Evolutionary conservation across 1,284 basidiomycete species (phyloP).

Genomic region (Papiliotrema fonsecae): DNA sequence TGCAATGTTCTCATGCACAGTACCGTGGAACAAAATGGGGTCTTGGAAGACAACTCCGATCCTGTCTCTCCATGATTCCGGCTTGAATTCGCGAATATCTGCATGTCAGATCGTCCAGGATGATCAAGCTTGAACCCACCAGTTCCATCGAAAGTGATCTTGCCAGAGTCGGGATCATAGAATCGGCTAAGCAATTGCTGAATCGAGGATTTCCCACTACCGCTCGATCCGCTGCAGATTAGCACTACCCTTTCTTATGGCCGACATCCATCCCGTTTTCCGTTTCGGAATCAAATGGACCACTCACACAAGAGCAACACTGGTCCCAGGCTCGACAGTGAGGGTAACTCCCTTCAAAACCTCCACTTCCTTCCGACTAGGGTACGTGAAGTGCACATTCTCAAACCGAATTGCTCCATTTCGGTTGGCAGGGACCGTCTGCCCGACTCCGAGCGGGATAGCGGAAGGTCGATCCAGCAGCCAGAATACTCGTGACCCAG

Average conservation of each 20-base stretch:
- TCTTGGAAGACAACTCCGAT: slow-evolving; percentile 84
- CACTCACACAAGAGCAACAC: slow-evolving; percentile 86
- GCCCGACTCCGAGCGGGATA: slow-evolving; percentile 63
- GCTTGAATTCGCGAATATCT: slow-evolving; percentile 79
- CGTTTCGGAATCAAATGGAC: no score
- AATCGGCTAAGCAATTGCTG: slow-evolving; percentile 84
- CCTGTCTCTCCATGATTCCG: slow-evolving; percentile 75
- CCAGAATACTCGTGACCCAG: slow-evolving; percentile 87
- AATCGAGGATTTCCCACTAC: slow-evolving; percentile 86
- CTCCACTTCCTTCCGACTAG: slow-evolving; percentile 68
- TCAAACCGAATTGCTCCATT: slow-evolving; percentile 72
- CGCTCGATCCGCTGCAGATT: slow-evolving; percentile 69
- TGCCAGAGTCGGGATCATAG: slow-evolving; percentile 83
- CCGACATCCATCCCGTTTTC: no score
- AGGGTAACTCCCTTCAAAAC: slow-evolving; percentile 75
- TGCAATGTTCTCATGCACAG: slow-evolving; percentile 87
- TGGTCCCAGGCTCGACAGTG: slow-evolving; percentile 72
- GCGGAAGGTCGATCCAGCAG: slow-evolving; percentile 74
- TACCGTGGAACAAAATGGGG: slow-evolving; percentile 60
- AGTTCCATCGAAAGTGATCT: slow-evolving; percentile 77
- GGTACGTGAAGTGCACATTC: slow-evolving; percentile 78
- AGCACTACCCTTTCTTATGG: neutral
- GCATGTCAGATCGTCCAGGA: slow-evolving; percentile 7
- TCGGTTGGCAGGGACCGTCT: slow-evolving; percentile 54
- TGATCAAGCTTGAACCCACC: slow-evolving; percentile 51